Evolutionary conservation across 305 asterid species (phyloP).

Genomic region (Fraxinus angustifolia): DNA sequence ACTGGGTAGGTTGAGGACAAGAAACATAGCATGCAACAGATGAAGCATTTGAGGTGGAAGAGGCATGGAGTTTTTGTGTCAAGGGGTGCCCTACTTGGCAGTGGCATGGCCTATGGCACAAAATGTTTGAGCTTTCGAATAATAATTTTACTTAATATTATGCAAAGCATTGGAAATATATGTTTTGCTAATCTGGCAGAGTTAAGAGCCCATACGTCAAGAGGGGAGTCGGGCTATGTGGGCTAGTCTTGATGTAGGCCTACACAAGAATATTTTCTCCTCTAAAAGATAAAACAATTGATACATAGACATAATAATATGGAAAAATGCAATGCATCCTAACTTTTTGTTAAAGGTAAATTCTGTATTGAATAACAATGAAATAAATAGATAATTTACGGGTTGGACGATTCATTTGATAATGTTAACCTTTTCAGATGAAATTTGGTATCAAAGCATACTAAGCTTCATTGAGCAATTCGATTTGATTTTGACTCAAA

Average conservation of each 20-base stretch:
- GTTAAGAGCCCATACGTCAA: background rate
- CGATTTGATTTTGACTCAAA: background rate
- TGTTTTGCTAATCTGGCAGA: background rate
- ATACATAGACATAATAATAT: background rate
- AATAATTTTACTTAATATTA: background rate
- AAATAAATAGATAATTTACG: background rate
- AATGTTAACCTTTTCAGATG: background rate
- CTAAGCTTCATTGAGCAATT: background rate
- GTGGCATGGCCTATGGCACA: background rate
- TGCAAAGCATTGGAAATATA: background rate
- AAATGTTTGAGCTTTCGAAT: background rate
- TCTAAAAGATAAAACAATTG: background rate
- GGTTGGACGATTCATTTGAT: background rate
- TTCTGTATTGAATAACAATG: background rate
- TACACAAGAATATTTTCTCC: background rate
- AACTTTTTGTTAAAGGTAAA: background rate
- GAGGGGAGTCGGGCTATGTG: background rate
- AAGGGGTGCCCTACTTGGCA: background rate
- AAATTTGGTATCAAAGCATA: background rate
- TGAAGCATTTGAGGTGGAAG: background rate
- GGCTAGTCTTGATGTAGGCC: background rate
- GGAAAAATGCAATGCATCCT: background rate
- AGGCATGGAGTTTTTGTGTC: conserved; percentile 10
- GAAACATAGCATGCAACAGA: background rate
- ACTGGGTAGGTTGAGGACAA: background rate